A percentile compares a stretch with the other conserved stretches of the same genome.
phyloP scores from a whole-genome alignment of 768 basidiomycete species.

The Megacollybia marginata region DNA sequence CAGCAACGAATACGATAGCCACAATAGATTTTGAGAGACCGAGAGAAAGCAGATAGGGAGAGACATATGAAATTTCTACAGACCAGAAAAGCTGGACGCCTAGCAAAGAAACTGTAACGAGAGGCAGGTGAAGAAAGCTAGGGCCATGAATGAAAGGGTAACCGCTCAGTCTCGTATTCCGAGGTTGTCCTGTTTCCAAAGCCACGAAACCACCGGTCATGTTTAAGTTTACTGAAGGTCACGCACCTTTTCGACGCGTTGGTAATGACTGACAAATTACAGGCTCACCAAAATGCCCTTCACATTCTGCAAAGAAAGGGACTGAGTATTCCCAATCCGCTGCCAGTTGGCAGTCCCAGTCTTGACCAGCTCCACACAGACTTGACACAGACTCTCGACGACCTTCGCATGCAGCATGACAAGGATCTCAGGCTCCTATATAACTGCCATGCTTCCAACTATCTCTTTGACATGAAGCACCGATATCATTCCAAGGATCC shows the following conservation, averaged over 20 bases:
- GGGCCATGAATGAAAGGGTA: constrained; percentile 58
- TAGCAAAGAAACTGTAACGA: constrained; percentile 69
- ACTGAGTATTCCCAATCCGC: too few species aligned
- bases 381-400: too few species aligned
- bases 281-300: too few species aligned
- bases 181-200: neutral
- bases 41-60: constrained; percentile 85
- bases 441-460: neutral
- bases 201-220: constrained; percentile 4
- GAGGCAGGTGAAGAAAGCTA: constrained; percentile 55
- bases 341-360: too few species aligned
- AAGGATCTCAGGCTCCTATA: neutral
- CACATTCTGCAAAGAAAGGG: too few species aligned
- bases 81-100: constrained; percentile 92
- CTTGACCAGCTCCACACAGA: too few species aligned
- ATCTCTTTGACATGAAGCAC: neutral
- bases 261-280: too few species aligned
- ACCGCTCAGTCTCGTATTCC: constrained; percentile 1
- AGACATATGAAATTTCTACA: constrained; percentile 88
- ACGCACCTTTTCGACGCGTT: too few species aligned
- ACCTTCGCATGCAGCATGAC: neutral
- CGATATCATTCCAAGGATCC: neutral
- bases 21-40: constrained; percentile 83
- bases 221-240: too few species aligned
- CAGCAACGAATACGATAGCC: constrained; percentile 89